Evolutionary conservation across 1,139 yeast species (phyloP).

Genomic region (Arxiozyma telluris): DNA sequence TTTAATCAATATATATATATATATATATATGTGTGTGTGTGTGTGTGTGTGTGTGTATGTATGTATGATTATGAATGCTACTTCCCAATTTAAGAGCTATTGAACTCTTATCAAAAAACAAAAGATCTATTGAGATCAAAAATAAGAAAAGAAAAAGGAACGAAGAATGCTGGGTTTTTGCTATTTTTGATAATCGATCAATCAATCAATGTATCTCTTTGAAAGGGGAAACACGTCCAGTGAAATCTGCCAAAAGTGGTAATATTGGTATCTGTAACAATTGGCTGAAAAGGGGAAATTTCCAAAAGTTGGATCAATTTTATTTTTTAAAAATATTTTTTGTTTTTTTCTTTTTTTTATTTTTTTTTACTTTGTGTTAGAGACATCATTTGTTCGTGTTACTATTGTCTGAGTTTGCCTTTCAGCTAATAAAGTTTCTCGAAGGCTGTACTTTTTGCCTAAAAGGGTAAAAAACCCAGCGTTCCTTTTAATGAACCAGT

Average conservation of each 20-base stretch:
- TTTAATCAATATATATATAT: no score
- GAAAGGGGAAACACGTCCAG: no score
- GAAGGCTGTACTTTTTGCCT: neutral
- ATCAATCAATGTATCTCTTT: no score
- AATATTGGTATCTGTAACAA: no score
- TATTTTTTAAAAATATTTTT: no score
- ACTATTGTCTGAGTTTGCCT: neutral
- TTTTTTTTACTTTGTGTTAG: no score
- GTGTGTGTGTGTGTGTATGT: no score
- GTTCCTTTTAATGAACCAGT: neutral
- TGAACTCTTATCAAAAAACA: neutral
- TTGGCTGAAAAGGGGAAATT: neutral
- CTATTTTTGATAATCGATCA: neutral
- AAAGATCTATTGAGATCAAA: neutral
- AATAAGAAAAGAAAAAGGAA: neutral
- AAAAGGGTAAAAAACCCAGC: neutral
- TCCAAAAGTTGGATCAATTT: neutral
- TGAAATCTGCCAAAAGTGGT: no score
- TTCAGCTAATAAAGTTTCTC: neutral
- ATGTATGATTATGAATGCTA: no score
- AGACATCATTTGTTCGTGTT: no score
- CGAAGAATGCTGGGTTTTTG: neutral
- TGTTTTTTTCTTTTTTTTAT: no score
- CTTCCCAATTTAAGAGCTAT: neutral
- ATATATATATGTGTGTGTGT: no score